Conservation (phyloP, 306 rosid genomes). For the Lathyrus tuberosus region DNA sequence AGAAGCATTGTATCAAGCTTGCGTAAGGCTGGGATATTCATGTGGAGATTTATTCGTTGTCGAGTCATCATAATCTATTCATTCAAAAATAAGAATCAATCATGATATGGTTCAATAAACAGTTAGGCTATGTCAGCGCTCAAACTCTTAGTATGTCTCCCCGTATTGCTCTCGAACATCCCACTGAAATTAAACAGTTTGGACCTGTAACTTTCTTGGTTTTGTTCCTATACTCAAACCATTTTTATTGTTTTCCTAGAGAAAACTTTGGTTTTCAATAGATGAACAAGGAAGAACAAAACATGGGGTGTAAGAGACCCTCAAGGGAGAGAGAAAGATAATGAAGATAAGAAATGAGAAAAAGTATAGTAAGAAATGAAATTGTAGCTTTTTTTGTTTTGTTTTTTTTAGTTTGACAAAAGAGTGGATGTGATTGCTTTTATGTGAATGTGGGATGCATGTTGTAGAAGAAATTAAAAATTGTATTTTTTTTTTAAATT, state of each 20-base stretch:
- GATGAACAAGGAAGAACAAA: slow-evolving; percentile 51
- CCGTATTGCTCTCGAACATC: slow-evolving; percentile 37
- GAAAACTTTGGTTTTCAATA: slow-evolving; percentile 16
- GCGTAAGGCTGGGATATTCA: slow-evolving; percentile 88
- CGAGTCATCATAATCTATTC: slow-evolving; percentile 89
- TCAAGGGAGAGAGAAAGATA: slow-evolving; percentile 28
- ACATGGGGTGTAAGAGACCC: slow-evolving; percentile 48
- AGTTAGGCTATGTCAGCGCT: slow-evolving; percentile 50
- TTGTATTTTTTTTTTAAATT: slow-evolving; percentile 2
- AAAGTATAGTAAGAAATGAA: slow-evolving; percentile 38
- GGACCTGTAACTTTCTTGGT: slow-evolving; percentile 48
- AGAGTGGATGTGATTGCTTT: slow-evolving; percentile 53
- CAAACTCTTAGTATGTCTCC: slow-evolving; percentile 60
- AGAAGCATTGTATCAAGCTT: slow-evolving; percentile 90
- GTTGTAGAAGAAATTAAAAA: slow-evolving; percentile 44
- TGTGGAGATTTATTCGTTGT: slow-evolving; percentile 86
- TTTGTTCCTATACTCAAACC: slow-evolving; percentile 55
- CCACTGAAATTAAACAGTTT: slow-evolving; percentile 51
- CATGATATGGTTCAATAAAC: not conserved
- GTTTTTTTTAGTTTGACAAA: slow-evolving; percentile 46
- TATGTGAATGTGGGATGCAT: slow-evolving; percentile 82
- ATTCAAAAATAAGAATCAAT: slow-evolving; percentile 30
- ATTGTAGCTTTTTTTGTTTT: not conserved
- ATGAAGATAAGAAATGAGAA: too few species aligned
- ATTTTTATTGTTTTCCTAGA: slow-evolving; percentile 34